These are phyloP conservation scores for Penicillium aurantiogriseum DNA, from an alignment of 2,329 filamentous ascomycete species.

Conservation along the genomic window DNA sequence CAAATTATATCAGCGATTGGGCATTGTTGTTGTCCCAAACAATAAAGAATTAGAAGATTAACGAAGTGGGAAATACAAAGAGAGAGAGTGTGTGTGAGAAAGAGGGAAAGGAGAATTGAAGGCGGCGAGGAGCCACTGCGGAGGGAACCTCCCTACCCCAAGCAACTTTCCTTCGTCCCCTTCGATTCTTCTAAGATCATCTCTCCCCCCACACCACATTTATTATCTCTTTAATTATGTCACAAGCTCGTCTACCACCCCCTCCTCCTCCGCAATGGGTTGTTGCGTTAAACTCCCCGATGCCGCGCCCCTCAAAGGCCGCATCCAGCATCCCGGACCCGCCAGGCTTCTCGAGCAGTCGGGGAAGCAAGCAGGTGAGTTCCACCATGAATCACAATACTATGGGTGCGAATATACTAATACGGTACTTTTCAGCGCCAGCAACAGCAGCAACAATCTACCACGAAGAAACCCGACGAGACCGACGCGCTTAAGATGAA, in stretches of 20 bases:
- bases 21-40: conserved; percentile 10
- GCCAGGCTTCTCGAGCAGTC: conserved; percentile 69
- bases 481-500: conserved; percentile 96
- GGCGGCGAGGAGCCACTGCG: conserved; percentile 26
- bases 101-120: conserved; percentile 24
- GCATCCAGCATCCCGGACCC: conserved; percentile 71
- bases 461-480: conserved; percentile 60
- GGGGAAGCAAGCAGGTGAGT: conserved; percentile 53
- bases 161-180: conserved; percentile 7
- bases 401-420: not conserved
- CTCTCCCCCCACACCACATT: conserved; percentile 3
- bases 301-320: conserved; percentile 63
- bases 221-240: conserved; percentile 16
- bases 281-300: conserved; percentile 70
- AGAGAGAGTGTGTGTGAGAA: conserved; percentile 11
- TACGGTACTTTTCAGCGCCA: conserved; percentile 21
- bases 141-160: conserved; percentile 26
- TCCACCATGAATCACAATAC: conserved; percentile 2
- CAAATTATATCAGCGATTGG: conserved; percentile 14
- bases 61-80: conserved; percentile 8
- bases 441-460: conserved; percentile 34
- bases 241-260: conserved; percentile 28
- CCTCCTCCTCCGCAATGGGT: conserved; percentile 75
- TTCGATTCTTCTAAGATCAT: conserved; percentile 9
- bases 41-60: conserved; percentile 5